A percentile compares a stretch with the other conserved stretches of the same genome.
phyloP scores from a whole-genome alignment of 2,329 filamentous ascomycete species.

The Parastagonospora nodorum region DNA sequence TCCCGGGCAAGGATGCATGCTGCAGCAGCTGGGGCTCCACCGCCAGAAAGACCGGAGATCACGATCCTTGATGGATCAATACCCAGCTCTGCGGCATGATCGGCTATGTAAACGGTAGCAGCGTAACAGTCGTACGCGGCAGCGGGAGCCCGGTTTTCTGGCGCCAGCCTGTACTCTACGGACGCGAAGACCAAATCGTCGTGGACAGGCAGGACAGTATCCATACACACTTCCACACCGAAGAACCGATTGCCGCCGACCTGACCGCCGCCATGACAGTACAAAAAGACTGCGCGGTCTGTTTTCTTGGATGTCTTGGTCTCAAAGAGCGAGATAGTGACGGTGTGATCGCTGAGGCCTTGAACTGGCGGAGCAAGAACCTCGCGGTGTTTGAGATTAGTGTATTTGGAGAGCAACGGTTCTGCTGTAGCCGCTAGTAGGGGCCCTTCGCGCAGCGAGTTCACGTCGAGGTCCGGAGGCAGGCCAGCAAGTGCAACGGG shows the following conservation, averaged over 20 bases:
- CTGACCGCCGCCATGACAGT: slow-evolving; percentile 52
- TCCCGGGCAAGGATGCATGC: slow-evolving; percentile 49
- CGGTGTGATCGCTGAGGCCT: neutral
- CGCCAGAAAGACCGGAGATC: slow-evolving; percentile 52
- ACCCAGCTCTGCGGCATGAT: slow-evolving; percentile 47
- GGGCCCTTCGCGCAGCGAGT: neutral
- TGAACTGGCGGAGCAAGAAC: neutral
- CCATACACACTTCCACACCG: slow-evolving; percentile 31
- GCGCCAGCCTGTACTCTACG: slow-evolving; percentile 52
- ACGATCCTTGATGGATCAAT: slow-evolving; percentile 50
- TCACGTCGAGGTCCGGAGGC: neutral
- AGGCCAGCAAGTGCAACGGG: neutral
- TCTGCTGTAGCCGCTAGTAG: neutral
- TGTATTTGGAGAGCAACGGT: neutral
- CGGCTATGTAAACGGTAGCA: slow-evolving; percentile 28
- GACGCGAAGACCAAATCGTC: slow-evolving; percentile 19
- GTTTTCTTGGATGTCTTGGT: neutral
- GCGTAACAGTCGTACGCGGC: slow-evolving; percentile 42
- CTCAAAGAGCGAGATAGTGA: slow-evolving; percentile 2
- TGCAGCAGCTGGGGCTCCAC: slow-evolving; percentile 50
- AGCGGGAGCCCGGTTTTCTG: slow-evolving; percentile 48
- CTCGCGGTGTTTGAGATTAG: neutral
- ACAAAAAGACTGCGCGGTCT: slow-evolving; percentile 12
- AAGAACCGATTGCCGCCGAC: slow-evolving; percentile 36
- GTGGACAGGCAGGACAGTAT: slow-evolving; percentile 16